A percentile compares a stretch with the other conserved stretches of the same genome.
Conservation (phyloP, 2,329 filamentous ascomycete species). For the Hymenoscyphus repandus region DNA sequence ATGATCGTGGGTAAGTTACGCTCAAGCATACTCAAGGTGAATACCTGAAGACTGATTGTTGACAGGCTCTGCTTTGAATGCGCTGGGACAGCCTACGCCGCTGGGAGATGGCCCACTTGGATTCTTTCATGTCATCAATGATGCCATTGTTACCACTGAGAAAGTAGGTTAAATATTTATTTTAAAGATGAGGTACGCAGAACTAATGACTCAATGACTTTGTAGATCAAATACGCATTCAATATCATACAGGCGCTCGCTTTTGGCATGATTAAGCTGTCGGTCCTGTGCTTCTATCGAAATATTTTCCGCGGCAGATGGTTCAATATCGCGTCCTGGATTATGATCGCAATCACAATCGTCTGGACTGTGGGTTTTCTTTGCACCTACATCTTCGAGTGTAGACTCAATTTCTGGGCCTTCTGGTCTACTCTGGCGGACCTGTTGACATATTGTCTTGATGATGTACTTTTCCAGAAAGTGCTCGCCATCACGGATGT, state of each 20-base stretch:
- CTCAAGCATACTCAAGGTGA: too few species aligned
- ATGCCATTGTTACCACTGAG: not conserved
- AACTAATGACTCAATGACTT: too few species aligned
- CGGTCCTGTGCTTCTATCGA: slow-evolving; percentile 1
- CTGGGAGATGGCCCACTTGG: not conserved
- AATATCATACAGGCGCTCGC: not conserved
- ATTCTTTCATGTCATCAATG: not conserved
- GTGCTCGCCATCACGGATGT: slow-evolving; percentile 3
- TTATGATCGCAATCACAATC: not conserved
- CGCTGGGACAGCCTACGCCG: not conserved
- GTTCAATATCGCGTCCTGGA: not conserved
- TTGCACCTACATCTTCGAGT: not conserved
- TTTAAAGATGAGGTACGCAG: too few species aligned
- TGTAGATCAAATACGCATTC: slow-evolving; percentile 1
- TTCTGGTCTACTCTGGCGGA: slow-evolving; percentile 1
- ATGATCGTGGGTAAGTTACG: slow-evolving; percentile 1
- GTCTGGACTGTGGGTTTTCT: slow-evolving; percentile 3
- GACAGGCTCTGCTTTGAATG: not conserved
- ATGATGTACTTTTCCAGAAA: not conserved
- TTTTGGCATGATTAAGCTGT: slow-evolving; percentile 4
- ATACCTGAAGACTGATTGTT: too few species aligned
- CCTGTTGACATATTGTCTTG: not conserved
- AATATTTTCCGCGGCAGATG: not conserved
- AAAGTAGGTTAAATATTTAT: not conserved
- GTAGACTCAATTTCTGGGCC: slow-evolving; percentile 3